Evolutionary conservation across 2,329 filamentous ascomycete genomes (phyloP).

Genomic region (Fusarium liriodendri): DNA sequence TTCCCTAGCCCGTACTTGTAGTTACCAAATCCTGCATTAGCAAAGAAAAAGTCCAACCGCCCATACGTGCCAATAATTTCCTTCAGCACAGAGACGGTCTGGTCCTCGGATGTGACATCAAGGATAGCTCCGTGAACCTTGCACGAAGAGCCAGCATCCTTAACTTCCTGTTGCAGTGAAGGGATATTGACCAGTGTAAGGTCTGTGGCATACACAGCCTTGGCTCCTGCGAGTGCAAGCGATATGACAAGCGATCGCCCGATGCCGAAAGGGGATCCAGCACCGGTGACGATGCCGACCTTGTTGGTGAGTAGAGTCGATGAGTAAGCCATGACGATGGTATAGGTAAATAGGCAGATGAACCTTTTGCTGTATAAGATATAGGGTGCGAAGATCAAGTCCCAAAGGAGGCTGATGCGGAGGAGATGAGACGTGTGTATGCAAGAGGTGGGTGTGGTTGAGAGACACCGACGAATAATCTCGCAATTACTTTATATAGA

Average conservation of each 20-base stretch:
- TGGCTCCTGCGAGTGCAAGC: background rate
- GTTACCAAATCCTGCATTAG: background rate
- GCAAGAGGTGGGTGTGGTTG: background rate
- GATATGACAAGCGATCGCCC: background rate
- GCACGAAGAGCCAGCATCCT: background rate
- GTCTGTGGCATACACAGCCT: background rate
- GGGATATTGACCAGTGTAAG: background rate
- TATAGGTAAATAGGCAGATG: background rate
- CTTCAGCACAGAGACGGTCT: conserved; percentile 9
- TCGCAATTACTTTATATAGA: background rate
- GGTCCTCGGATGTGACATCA: conserved; percentile 14
- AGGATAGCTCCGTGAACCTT: conserved; percentile 7
- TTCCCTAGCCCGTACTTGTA: background rate
- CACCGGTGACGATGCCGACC: background rate
- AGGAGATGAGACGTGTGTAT: background rate
- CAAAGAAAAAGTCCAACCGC: background rate
- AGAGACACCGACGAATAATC: background rate
- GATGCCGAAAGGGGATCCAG: background rate
- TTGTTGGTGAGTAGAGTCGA: background rate
- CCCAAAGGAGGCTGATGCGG: background rate
- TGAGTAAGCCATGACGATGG: background rate
- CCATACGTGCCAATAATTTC: conserved; percentile 15
- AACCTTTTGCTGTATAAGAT: background rate
- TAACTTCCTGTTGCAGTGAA: background rate
- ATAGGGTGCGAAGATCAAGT: background rate